Conservation (phyloP, 805 yeast genomes). For the Candida chilensis region DNA sequence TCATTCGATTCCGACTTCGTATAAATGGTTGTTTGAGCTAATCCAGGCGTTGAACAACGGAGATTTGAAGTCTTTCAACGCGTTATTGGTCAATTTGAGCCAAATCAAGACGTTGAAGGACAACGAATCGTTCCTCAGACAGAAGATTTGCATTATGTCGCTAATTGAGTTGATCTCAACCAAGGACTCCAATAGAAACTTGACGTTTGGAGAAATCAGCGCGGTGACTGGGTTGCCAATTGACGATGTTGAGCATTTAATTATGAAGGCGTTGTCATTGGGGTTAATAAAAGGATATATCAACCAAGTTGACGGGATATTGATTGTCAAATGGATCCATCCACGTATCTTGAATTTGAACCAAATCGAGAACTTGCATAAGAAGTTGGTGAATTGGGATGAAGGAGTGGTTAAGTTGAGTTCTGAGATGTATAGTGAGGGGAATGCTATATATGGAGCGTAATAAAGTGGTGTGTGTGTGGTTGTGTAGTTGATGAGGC, state of each 20-base stretch:
- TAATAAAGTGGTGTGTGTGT: too few species aligned
- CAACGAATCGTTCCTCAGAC: slow-evolving; percentile 63
- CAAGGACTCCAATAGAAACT: slow-evolving; percentile 64
- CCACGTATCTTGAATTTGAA: slow-evolving; percentile 82
- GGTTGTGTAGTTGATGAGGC: too few species aligned
- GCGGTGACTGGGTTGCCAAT: slow-evolving; percentile 52
- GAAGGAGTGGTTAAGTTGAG: slow-evolving; percentile 59
- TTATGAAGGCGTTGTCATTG: slow-evolving; percentile 84
- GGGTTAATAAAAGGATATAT: slow-evolving; percentile 83
- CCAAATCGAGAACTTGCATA: slow-evolving; percentile 72
- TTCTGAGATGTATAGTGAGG: too few species aligned
- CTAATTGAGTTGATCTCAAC: slow-evolving; percentile 79
- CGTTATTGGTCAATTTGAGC: slow-evolving; percentile 24
- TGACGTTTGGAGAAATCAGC: slow-evolving; percentile 68
- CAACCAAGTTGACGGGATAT: slow-evolving; percentile 74
- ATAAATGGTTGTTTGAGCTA: slow-evolving; percentile 65
- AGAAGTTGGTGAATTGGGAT: slow-evolving; percentile 73
- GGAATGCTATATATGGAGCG: too few species aligned
- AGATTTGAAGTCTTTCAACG: slow-evolving; percentile 58
- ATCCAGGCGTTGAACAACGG: slow-evolving; percentile 71
- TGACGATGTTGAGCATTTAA: slow-evolving; percentile 80
- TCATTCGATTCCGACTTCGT: slow-evolving; percentile 37
- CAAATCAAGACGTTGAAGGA: slow-evolving; percentile 39
- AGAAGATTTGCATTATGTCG: slow-evolving; percentile 89
- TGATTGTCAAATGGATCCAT: slow-evolving; percentile 89